A percentile compares a stretch with the other conserved stretches of the same genome.
phyloP scores from a whole-genome alignment of 805 yeast species.

The Ogataea pilisensis region DNA sequence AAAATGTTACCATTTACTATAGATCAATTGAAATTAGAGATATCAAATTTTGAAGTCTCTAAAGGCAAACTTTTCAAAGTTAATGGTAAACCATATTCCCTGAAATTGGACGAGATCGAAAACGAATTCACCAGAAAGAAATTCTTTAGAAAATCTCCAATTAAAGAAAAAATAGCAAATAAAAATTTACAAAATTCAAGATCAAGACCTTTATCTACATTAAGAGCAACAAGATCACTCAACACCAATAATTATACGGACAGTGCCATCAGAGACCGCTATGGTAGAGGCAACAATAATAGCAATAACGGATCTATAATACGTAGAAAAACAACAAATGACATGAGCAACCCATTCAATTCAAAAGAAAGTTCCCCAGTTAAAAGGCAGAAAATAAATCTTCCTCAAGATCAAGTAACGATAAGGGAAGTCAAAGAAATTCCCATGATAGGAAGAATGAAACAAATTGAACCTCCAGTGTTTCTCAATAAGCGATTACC shows the following conservation, averaged over 20 bases:
- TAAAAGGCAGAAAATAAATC: slow-evolving; percentile 3
- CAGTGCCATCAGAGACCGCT: neutral
- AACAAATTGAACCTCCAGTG: slow-evolving; percentile 15
- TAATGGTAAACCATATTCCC: slow-evolving; percentile 46
- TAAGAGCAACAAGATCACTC: slow-evolving; percentile 1
- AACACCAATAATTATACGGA: neutral
- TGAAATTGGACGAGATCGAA: slow-evolving; percentile 20
- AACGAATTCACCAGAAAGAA: slow-evolving; percentile 13
- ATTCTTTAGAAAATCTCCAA: slow-evolving; percentile 13
- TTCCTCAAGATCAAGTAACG: neutral
- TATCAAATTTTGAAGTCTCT: slow-evolving; percentile 44
- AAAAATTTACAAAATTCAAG: neutral
- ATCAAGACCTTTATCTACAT: neutral
- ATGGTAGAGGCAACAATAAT: too few species aligned
- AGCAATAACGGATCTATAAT: slow-evolving; percentile 20
- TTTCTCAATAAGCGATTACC: too few species aligned
- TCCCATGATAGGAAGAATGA: neutral
- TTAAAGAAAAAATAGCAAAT: slow-evolving; percentile 18
- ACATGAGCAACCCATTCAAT: slow-evolving; percentile 25
- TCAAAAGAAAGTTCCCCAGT: slow-evolving; percentile 22
- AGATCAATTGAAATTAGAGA: slow-evolving; percentile 42
- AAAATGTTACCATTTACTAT: slow-evolving; percentile 65
- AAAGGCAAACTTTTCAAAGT: slow-evolving; percentile 38
- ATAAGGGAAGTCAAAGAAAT: neutral
- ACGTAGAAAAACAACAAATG: slow-evolving; percentile 12